Evolutionary conservation across 2,329 filamentous ascomycete species (phyloP).

Genomic region (Aspergillus pseudoviridinutans): DNA sequence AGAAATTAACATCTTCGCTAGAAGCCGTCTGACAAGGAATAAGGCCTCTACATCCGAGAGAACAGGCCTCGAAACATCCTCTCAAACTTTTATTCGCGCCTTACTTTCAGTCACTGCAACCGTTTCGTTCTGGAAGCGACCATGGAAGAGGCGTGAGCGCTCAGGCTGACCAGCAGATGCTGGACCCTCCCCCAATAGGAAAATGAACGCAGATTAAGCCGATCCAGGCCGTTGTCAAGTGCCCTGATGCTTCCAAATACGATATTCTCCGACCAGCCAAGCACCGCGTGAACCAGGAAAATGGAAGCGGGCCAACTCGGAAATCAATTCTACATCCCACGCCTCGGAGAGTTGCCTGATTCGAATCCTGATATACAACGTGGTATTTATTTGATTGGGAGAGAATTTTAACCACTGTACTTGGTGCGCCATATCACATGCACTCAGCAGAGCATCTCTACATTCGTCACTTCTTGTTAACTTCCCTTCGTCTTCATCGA

Average conservation of each 20-base stretch:
- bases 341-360: not conserved
- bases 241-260: not conserved
- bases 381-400: not conserved
- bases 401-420: not conserved
- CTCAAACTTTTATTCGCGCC: not conserved
- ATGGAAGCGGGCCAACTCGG: constrained; percentile 1
- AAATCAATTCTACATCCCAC: not conserved
- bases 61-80: not conserved
- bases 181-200: not conserved
- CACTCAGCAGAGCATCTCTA: not conserved
- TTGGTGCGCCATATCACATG: constrained; percentile 3
- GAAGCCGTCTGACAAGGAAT: not conserved
- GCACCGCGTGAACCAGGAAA: not conserved
- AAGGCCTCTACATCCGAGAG: not conserved
- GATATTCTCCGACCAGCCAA: constrained; percentile 1
- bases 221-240: not conserved
- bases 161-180: not conserved
- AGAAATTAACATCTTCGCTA: not conserved
- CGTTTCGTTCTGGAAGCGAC: constrained; percentile 2
- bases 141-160: not conserved
- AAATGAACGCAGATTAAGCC: not conserved
- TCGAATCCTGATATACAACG: not conserved
- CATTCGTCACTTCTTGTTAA: not conserved
- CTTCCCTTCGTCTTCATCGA: not conserved
- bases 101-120: not conserved